Evolutionary conservation across 2,329 filamentous ascomycete species (phyloP).

Genomic region (Ceratocystis diversiconidia): DNA sequence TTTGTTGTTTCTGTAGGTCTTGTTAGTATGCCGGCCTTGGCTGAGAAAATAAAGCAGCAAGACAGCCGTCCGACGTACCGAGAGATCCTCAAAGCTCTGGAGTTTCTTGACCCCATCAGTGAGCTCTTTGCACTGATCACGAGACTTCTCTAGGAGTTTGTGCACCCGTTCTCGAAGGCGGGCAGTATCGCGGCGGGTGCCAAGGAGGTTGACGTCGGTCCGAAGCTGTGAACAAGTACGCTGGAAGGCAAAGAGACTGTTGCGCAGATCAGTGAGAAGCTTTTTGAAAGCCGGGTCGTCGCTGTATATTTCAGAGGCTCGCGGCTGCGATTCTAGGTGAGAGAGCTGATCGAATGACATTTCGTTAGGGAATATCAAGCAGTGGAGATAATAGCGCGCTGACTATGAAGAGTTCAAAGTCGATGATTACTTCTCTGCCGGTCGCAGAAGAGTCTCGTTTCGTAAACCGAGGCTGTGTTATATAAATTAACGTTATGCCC

Average conservation of each 20-base stretch:
- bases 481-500: not conserved
- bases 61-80: conserved; percentile 33
- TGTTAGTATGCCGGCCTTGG: not conserved
- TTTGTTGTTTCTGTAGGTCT: conserved; percentile 63
- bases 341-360: conserved; percentile 92
- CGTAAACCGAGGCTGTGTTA: not conserved
- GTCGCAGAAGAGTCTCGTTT: not conserved
- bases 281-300: conserved; percentile 88
- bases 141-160: conserved; percentile 72
- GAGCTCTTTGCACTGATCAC: conserved; percentile 75
- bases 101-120: conserved; percentile 90
- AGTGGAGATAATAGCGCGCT: not conserved
- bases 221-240: conserved; percentile 75
- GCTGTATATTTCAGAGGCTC: conserved; percentile 50
- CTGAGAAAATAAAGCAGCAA: not conserved
- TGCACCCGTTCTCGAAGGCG: conserved; percentile 83
- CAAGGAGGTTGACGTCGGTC: conserved; percentile 71
- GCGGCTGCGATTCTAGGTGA: conserved; percentile 65
- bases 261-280: conserved; percentile 69
- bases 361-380: not conserved
- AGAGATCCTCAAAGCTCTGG: conserved; percentile 72
- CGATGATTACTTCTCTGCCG: not conserved
- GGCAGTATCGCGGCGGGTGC: conserved; percentile 82
- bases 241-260: conserved; percentile 77
- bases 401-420: not conserved